A percentile compares a stretch with the other conserved stretches of the same genome.
phyloP scores from a whole-genome alignment of 768 basidiomycete species.

The Lanmaoa rubissima region DNA sequence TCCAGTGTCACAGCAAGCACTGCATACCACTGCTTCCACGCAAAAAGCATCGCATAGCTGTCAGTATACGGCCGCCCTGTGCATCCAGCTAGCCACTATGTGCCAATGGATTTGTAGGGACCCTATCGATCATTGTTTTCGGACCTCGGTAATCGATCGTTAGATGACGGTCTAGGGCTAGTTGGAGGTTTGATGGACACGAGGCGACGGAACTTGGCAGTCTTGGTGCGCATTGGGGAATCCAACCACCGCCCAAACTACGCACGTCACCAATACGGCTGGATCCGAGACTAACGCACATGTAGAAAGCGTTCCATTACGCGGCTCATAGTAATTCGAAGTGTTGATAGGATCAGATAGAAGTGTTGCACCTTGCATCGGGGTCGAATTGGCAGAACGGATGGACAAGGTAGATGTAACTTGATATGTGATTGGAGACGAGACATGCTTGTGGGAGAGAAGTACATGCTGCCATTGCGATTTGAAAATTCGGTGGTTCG shows the following conservation, averaged over 20 bases:
- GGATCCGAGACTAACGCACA: too few relatives aligned
- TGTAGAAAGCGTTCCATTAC: background rate
- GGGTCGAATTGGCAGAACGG: background rate
- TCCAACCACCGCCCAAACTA: background rate
- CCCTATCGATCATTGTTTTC: background rate
- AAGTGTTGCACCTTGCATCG: background rate
- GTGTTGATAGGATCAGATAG: background rate
- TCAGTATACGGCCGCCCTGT: background rate
- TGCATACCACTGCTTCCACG: conserved; percentile 10
- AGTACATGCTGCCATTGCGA: background rate
- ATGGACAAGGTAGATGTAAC: background rate
- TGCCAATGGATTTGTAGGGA: background rate
- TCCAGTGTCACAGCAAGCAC: conserved; percentile 18
- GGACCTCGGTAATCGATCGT: background rate
- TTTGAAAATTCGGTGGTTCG: background rate
- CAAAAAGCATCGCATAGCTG: conserved; percentile 2
- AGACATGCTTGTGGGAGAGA: background rate
- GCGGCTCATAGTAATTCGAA: background rate
- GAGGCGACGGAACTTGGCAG: background rate
- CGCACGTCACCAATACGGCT: too few relatives aligned
- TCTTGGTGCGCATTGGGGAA: background rate
- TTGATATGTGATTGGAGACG: background rate
- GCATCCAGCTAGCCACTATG: background rate
- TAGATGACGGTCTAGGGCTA: background rate
- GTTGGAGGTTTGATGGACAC: background rate